phyloP scores from a whole-genome alignment of 2,329 filamentous ascomycete species.

The Allantophomopsis cytisporea region DNA sequence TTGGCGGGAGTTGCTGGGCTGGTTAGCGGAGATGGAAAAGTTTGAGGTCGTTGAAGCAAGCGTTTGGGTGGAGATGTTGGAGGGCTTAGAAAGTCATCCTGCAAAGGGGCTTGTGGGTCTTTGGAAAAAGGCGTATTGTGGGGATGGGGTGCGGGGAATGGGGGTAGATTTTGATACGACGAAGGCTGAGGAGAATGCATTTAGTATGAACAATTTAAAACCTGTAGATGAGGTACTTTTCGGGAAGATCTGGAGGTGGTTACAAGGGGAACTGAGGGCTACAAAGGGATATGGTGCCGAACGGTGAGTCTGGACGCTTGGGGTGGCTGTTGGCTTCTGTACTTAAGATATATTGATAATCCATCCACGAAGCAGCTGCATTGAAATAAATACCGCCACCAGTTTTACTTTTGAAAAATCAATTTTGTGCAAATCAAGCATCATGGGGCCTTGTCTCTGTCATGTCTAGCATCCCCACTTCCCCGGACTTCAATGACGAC shows the following conservation, averaged over 20 bases:
- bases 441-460: no score
- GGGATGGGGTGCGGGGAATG: background rate
- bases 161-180: background rate
- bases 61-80: background rate
- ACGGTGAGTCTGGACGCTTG: no score
- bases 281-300: no score
- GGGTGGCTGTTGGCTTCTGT: no score
- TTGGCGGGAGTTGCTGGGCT: background rate
- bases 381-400: no score
- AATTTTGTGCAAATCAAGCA: no score
- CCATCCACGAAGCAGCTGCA: no score
- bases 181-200: background rate
- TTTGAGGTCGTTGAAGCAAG: background rate
- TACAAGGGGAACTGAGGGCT: no score
- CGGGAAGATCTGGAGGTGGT: background rate
- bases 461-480: no score
- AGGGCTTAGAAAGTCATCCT: background rate
- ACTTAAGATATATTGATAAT: no score
- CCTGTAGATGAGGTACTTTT: background rate
- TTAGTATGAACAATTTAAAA: background rate
- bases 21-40: background rate
- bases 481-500: no score
- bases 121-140: background rate
- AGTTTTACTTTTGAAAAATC: no score
- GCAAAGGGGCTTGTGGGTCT: background rate